phyloP scores from a whole-genome alignment of 164 flowering plant species.

The Chloranthus sessilifolius region DNA sequence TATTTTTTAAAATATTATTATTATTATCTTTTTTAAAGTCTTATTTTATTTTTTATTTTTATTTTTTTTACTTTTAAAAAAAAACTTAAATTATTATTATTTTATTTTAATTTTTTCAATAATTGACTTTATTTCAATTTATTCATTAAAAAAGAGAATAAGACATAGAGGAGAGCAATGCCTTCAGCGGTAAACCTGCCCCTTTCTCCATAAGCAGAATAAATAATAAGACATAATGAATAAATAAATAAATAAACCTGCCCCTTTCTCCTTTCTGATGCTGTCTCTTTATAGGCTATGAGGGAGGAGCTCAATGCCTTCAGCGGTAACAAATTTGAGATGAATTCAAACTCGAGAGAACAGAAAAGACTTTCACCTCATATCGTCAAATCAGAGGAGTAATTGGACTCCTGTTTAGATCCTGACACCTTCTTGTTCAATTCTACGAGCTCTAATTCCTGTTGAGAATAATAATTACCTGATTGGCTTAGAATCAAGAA shows the following conservation, averaged over 20 bases:
- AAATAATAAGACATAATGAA: no score
- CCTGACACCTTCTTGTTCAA: slow-evolving; percentile 8
- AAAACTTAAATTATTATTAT: no score
- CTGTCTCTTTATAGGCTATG: not conserved
- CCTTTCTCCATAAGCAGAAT: slow-evolving; percentile 1
- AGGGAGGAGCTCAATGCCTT: not conserved
- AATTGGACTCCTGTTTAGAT: not conserved
- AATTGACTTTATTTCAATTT: no score
- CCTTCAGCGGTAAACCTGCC: no score
- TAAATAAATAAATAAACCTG: no score
- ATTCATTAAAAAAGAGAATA: no score
- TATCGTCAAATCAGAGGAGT: not conserved
- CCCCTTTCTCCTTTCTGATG: not conserved
- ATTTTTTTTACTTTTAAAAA: no score
- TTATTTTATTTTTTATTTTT: no score
- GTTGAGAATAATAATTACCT: slow-evolving; percentile 45
- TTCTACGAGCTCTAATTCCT: slow-evolving; percentile 50
- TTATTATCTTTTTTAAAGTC: no score
- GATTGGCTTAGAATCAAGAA: slow-evolving; percentile 66
- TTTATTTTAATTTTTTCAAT: no score
- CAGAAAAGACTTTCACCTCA: not conserved
- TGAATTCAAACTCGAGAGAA: not conserved
- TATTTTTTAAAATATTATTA: no score
- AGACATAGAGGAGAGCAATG: no score
- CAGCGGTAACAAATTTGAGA: not conserved